Conservation (phyloP, 495 filamentous ascomycete species). For the Usnea hakonensis region DNA sequence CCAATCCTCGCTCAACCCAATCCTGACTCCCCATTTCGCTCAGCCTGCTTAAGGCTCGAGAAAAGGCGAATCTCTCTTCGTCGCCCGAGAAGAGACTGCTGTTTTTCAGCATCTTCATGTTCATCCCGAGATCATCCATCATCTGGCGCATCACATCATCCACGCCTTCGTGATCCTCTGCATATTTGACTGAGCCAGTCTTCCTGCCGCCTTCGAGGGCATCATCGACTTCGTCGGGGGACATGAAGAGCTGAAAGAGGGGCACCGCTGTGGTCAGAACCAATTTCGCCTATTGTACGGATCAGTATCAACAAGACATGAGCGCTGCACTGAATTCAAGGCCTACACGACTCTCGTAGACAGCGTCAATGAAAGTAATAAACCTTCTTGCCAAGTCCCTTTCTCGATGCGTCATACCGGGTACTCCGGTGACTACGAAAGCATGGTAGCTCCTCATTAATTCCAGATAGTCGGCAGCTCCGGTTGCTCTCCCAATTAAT, state of each 20-base stretch:
- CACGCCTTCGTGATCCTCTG: constrained; percentile 50
- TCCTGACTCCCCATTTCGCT: constrained; percentile 88
- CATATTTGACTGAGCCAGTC: constrained; percentile 24
- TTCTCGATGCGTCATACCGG: constrained; percentile 76
- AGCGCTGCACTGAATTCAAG: constrained; percentile 5
- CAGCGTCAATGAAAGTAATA: constrained; percentile 94
- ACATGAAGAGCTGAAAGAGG: constrained; percentile 78
- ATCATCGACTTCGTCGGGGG: constrained; percentile 60
- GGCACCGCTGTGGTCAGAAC: constrained; percentile 86
- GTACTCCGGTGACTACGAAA: constrained; percentile 85
- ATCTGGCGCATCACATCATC: constrained; percentile 78
- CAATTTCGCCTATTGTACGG: constrained; percentile 63
- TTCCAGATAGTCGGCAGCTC: constrained; percentile 92
- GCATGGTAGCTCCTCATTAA: constrained; percentile 83
- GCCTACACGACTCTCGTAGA: constrained; percentile 67
- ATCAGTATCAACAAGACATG: background rate
- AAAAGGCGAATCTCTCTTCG: constrained; percentile 95
- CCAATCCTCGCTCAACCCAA: constrained; percentile 88
- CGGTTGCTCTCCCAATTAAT: constrained; percentile 76
- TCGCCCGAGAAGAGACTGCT: constrained; percentile 87
- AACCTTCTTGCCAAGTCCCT: constrained; percentile 89
- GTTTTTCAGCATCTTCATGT: constrained; percentile 76
- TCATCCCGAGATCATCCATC: constrained; percentile 90
- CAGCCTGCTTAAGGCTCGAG: constrained; percentile 74
- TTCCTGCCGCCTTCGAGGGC: constrained; percentile 32